Conservation (phyloP, 2,329 filamentous ascomycete genomes). For the Colletotrichum karsti region DNA sequence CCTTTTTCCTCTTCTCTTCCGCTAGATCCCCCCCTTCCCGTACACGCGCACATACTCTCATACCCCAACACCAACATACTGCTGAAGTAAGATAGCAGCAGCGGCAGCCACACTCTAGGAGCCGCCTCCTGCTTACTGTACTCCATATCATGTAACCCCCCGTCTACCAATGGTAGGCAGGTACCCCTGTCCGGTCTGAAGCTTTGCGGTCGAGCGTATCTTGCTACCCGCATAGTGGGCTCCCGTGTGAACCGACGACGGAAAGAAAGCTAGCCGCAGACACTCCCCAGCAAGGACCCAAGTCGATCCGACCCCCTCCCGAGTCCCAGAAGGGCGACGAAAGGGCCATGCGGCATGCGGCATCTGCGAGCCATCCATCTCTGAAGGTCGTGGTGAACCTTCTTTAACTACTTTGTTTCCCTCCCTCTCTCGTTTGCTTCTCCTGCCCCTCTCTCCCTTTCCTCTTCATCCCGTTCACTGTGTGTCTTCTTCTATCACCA, state of each 20-base stretch:
- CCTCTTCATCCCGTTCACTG: slow-evolving; percentile 31
- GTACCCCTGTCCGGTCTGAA: slow-evolving; percentile 28
- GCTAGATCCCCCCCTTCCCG: slow-evolving; percentile 23
- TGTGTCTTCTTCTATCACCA: slow-evolving; percentile 41
- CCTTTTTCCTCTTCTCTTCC: background rate
- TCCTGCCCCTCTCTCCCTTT: slow-evolving; percentile 29
- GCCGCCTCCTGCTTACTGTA: slow-evolving; percentile 10
- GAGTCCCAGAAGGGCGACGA: slow-evolving; percentile 12
- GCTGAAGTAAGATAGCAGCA: background rate
- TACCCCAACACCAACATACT: background rate
- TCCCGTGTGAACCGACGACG: slow-evolving; percentile 30
- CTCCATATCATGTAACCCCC: background rate
- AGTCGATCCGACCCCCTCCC: slow-evolving; percentile 25
- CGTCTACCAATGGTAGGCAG: background rate
- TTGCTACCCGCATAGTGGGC: slow-evolving; percentile 29
- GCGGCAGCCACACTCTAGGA: background rate
- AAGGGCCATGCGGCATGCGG: slow-evolving; percentile 22
- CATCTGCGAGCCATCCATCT: background rate
- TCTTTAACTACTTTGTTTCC: slow-evolving; percentile 30
- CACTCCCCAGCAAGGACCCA: slow-evolving; percentile 28
- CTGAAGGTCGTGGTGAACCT: slow-evolving; percentile 8
- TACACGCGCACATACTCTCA: slow-evolving; percentile 5
- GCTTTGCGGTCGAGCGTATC: slow-evolving; percentile 29
- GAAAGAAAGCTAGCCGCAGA: slow-evolving; percentile 31
- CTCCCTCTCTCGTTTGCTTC: slow-evolving; percentile 34